Evolutionary conservation across 495 filamentous ascomycete species (phyloP), one percentile per base, ranked within the genome.

Genomic region (Penicillium arizonense): DNA sequence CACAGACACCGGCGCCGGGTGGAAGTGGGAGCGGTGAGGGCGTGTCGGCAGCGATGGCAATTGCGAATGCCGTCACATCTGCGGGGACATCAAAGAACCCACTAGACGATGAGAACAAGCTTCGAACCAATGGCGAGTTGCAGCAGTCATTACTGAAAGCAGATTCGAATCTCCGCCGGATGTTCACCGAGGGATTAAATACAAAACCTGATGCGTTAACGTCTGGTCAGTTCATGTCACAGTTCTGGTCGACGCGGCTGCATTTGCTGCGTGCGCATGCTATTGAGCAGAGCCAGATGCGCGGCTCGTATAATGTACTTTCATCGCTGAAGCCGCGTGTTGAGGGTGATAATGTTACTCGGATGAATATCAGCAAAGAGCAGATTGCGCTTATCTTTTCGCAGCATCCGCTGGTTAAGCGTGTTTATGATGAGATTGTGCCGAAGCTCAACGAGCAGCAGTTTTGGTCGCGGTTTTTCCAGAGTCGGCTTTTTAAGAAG

Each of bases 381-480:
- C 93, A 97, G 66, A 90, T 97, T 49, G 85, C 90, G 62, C 80
- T 95, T 52, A 94, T 98, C 49, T 92, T 98, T 67, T 82, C 82
- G 42, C 93, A 97, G 66, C 91, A 98, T 68, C 90, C 94, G 10
- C 77, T 98, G 8, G 88, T 97, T 44, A 89, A 88, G 64, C 82
- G 84, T 10, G 91, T 94, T 7, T 98, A 96, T 65, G 91, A 97
- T 60, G 91, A 96, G 58, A 89, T 88, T 60, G 91, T 97, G 5
- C 95, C 94, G 3, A 89, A 88, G 52, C 63, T 96, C 23, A 80
- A 73, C 37, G 89, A 95, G 62, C 77, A 79, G 48, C 84, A 87
- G 24, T 98, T 97, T 66, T 97, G 93, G 92, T 85, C 83, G 11
- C 80, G 88, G 37, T 98, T 98, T 69, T 97, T 98, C 72, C 80